Conservation (phyloP, 1,284 basidiomycete species). For the Pseudozyma tsukubaensis region DNA sequence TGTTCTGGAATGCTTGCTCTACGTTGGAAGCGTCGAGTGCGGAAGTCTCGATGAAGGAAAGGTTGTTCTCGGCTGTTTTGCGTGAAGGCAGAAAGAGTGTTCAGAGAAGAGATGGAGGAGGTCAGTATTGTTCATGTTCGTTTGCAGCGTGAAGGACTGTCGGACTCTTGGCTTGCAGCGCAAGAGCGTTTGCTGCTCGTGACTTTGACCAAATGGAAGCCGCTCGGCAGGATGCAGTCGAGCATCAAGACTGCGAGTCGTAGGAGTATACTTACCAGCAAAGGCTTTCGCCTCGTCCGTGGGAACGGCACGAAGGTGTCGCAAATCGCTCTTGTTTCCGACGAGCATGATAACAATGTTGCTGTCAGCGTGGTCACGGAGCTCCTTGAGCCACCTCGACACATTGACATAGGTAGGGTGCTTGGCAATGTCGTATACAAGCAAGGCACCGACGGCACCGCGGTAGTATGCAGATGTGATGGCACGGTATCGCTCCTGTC, state of each 20-base stretch:
- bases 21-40: constrained; percentile 99
- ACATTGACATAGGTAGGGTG: constrained; percentile 96
- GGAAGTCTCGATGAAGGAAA: constrained; percentile 94
- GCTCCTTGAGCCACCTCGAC: constrained; percentile 96
- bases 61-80: constrained; percentile 78
- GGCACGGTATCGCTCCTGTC: constrained; percentile 97
- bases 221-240: too few relatives aligned
- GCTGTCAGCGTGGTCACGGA: constrained; percentile 75
- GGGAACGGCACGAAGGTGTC: constrained; percentile 93
- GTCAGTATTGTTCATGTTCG: neutral
- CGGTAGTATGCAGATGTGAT: constrained; percentile 98
- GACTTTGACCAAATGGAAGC: too few relatives aligned
- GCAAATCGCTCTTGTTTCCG: constrained; percentile 91
- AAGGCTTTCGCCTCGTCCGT: constrained; percentile 76
- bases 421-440: constrained; percentile 74
- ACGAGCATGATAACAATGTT: constrained; percentile 73
- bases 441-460: constrained; percentile 81
- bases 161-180: too few relatives aligned
- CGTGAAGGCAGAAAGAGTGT: neutral
- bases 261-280: constrained; percentile 53
- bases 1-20: constrained; percentile 91
- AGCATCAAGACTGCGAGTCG: neutral
- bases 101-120: neutral
- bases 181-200: too few relatives aligned
- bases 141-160: too few relatives aligned